phyloP scores from a whole-genome alignment of 2,329 filamentous ascomycete genomes.

The Epichloe gansuensis region DNA sequence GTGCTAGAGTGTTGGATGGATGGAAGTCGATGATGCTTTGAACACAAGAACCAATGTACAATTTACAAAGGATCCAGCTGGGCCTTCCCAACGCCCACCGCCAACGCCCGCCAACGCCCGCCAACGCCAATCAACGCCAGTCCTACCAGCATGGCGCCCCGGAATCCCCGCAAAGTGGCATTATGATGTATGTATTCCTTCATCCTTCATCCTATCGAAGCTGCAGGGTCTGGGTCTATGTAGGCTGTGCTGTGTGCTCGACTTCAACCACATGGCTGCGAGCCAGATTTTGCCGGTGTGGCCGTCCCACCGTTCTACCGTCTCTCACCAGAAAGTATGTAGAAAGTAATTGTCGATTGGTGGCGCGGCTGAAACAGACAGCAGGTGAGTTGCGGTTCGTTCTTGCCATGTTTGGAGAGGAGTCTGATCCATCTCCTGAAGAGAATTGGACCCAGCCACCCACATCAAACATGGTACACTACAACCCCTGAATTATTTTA shows the following conservation, averaged over 20 bases:
- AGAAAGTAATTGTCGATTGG: background rate
- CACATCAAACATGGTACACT: no score
- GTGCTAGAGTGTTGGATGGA: no score
- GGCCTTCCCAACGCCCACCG: no score
- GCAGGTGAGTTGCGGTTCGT: background rate
- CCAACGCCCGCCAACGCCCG: no score
- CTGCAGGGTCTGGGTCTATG: background rate
- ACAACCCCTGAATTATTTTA: no score
- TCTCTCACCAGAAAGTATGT: no score
- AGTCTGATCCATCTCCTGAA: background rate
- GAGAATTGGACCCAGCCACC: background rate
- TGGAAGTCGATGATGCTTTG: no score
- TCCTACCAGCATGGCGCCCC: background rate
- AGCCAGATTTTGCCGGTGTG: background rate
- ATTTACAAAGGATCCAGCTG: no score
- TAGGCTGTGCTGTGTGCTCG: background rate
- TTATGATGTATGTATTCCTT: background rate
- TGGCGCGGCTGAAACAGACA: background rate
- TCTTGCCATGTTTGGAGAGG: background rate
- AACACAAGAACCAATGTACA: no score
- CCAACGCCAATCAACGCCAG: background rate
- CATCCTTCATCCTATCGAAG: background rate
- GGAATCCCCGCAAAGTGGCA: slow-evolving; percentile 1
- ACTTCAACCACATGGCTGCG: background rate
- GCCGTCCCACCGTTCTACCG: no score